These are phyloP conservation scores for Xylaria sp. DNA, from an alignment of 2,329 filamentous ascomycete genomes.

Conservation along the genomic window DNA sequence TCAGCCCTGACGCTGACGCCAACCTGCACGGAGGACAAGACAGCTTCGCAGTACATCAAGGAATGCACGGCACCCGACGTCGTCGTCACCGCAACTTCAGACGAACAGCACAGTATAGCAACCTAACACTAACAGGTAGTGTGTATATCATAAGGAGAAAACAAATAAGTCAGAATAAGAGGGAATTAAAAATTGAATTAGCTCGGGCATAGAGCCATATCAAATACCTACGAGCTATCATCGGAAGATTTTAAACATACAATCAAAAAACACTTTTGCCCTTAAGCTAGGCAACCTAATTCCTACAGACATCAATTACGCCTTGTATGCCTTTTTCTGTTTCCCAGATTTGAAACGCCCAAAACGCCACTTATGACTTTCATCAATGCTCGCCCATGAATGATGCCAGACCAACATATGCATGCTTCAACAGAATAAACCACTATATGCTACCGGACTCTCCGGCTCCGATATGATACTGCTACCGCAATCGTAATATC, in stretches of 20 bases:
- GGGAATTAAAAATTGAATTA: background rate
- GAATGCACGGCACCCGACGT: slow-evolving; percentile 42
- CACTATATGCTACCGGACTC: slow-evolving; percentile 14
- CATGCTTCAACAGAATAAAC: slow-evolving; percentile 26
- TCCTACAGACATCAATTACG: slow-evolving; percentile 35
- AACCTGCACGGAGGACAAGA: slow-evolving; percentile 39
- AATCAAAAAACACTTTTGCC: slow-evolving; percentile 17
- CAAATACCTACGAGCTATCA: slow-evolving; percentile 18
- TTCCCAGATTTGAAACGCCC: slow-evolving; percentile 16
- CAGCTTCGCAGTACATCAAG: slow-evolving; percentile 40
- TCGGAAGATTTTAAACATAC: slow-evolving; percentile 17
- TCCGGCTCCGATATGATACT: slow-evolving; percentile 10
- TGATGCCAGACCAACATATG: slow-evolving; percentile 33
- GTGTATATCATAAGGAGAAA: background rate
- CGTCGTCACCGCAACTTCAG: slow-evolving; percentile 31
- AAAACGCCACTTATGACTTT: slow-evolving; percentile 37
- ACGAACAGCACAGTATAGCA: background rate
- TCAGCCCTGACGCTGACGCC: slow-evolving; percentile 39
- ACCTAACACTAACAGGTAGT: too few relatives aligned
- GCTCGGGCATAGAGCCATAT: slow-evolving; percentile 7
- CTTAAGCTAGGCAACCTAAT: slow-evolving; percentile 4
- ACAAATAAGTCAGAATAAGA: background rate
- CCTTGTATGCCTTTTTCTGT: slow-evolving; percentile 36
- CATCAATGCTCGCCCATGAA: slow-evolving; percentile 37
- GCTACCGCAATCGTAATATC: slow-evolving; percentile 14